Evolutionary conservation across 1,139 yeast species (phyloP).

Genomic region (Casaregolazyma lundiana): DNA sequence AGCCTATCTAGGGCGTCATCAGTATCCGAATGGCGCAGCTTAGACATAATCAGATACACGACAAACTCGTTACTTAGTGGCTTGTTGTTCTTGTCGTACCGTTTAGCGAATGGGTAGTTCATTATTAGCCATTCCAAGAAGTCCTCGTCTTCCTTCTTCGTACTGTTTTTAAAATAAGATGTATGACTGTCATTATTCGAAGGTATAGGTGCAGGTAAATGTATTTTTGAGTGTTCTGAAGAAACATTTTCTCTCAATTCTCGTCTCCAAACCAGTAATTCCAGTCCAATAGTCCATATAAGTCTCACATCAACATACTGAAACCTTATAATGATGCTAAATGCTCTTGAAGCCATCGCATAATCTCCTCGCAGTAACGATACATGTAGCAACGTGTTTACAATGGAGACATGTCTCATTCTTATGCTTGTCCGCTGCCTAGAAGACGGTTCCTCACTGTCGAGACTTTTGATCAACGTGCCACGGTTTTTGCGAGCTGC

Average conservation of each 20-base stretch:
- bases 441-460: background rate
- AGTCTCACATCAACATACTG: slow-evolving; percentile 41
- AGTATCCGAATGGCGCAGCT: slow-evolving; percentile 23
- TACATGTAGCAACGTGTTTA: slow-evolving; percentile 22
- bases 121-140: slow-evolving; percentile 29
- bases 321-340: slow-evolving; percentile 39
- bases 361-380: slow-evolving; percentile 39
- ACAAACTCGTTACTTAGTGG: slow-evolving; percentile 11
- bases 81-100: background rate
- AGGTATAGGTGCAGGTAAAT: slow-evolving; percentile 8
- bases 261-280: slow-evolving; percentile 30
- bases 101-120: slow-evolving; percentile 18
- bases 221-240: background rate
- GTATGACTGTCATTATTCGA: slow-evolving; percentile 19
- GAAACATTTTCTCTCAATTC: slow-evolving; percentile 18
- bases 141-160: slow-evolving; percentile 22
- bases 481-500: background rate
- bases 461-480: background rate
- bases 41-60: slow-evolving; percentile 21
- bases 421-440: slow-evolving; percentile 11
- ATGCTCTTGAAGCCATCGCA: slow-evolving; percentile 40
- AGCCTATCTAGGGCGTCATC: slow-evolving; percentile 28
- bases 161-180: slow-evolving; percentile 7
- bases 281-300: slow-evolving; percentile 47
- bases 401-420: slow-evolving; percentile 24